Percentiles rank a stretch among this genome's conserved stretches.
These are phyloP conservation scores for Cercospora canescens DNA, from an alignment of 2,329 filamentous ascomycete species.

Conservation along the genomic window DNA sequence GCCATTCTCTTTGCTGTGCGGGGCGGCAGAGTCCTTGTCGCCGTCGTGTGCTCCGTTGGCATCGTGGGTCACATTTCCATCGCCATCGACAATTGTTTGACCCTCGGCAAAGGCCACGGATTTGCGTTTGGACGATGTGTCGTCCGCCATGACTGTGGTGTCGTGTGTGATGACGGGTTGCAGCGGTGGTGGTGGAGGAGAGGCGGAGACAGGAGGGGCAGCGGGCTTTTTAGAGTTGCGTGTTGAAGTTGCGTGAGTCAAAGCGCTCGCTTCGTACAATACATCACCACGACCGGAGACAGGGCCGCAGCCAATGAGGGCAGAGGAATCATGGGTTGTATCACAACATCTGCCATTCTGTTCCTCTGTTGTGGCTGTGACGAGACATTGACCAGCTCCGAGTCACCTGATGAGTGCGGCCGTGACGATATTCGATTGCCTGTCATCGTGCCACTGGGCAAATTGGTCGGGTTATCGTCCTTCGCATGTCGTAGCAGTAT, in stretches of 20 bases:
- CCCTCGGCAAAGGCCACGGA: slow-evolving; percentile 92
- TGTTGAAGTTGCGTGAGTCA: slow-evolving; percentile 3
- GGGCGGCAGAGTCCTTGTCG: slow-evolving; percentile 77
- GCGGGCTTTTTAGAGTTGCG: not conserved
- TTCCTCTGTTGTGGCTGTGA: not conserved
- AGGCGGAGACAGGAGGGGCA: not conserved
- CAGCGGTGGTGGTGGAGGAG: not conserved
- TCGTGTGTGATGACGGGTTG: not conserved
- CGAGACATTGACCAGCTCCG: not conserved
- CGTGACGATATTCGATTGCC: not conserved
- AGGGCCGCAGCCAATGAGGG: not conserved
- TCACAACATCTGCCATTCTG: not conserved
- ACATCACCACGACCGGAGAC: slow-evolving; percentile 1
- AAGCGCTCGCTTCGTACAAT: not conserved
- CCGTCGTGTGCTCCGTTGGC: slow-evolving; percentile 66
- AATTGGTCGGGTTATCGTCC: too few relatives aligned
- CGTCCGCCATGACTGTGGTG: slow-evolving; percentile 55
- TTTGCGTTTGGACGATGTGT: slow-evolving; percentile 70
- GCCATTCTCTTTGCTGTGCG: slow-evolving; percentile 56
- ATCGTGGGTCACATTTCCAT: slow-evolving; percentile 76
- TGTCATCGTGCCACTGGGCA: too few relatives aligned
- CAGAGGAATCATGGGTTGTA: not conserved
- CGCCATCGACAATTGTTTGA: slow-evolving; percentile 81
- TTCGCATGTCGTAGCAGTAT: too few relatives aligned
- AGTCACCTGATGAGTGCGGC: not conserved